Percentiles rank a stretch among this genome's conserved stretches.
Conservation (phyloP, 139 green algal genomes). For the Klebsormidium nitens region DNA sequence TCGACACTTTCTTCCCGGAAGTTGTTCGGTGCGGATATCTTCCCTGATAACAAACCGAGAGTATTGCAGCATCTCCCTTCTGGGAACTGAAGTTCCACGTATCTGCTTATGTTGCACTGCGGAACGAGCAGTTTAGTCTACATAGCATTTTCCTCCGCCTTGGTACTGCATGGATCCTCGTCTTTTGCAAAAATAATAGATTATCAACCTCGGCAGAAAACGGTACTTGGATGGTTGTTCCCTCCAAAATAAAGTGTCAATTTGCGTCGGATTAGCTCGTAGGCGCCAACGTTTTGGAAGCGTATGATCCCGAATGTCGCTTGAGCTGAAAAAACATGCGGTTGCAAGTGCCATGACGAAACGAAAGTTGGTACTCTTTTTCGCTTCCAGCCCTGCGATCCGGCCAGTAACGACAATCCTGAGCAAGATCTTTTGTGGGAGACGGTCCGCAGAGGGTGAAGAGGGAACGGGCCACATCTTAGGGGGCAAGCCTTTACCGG, state of each 20-base stretch:
- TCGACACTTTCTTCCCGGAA: slow-evolving; percentile 78
- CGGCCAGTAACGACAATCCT: slow-evolving; percentile 8
- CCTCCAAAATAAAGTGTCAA: neutral
- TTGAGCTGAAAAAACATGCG: neutral
- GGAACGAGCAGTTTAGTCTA: neutral
- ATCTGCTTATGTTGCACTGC: neutral
- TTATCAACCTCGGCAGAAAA: neutral
- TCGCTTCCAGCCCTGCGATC: slow-evolving; percentile 20
- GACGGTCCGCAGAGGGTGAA: neutral
- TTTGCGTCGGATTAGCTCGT: neutral
- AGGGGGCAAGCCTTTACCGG: slow-evolving; percentile 41
- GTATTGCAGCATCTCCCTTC: no score
- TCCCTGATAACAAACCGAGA: no score
- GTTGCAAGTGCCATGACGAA: neutral
- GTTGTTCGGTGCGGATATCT: no score
- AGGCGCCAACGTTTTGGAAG: neutral
- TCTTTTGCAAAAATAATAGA: neutral
- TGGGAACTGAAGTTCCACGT: slow-evolving; percentile 25
- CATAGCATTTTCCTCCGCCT: neutral
- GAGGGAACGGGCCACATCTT: neutral
- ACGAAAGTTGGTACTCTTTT: neutral
- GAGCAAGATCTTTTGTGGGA: slow-evolving; percentile 10
- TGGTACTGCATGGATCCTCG: neutral
- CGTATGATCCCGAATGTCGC: neutral
- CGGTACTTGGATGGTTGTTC: neutral